Conservation (phyloP, 495 filamentous ascomycete genomes). For the Aspergillus ellipticus region DNA sequence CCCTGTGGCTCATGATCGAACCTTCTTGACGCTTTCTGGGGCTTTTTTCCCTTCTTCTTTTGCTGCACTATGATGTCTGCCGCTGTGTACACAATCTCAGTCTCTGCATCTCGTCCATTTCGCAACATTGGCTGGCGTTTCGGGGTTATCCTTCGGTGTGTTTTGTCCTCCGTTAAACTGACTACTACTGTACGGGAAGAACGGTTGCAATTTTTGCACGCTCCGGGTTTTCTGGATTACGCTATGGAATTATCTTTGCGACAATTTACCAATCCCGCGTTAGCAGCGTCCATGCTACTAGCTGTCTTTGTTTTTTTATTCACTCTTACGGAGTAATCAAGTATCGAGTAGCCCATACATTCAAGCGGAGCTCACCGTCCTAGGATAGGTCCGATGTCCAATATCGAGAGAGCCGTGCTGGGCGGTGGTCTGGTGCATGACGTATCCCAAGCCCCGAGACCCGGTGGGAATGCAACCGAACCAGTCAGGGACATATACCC, state of each 20-base stretch:
- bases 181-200: not conserved
- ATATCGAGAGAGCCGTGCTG: no score
- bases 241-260: no score
- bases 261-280: not conserved
- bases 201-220: not conserved
- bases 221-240: not conserved
- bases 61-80: not conserved
- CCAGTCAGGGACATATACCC: no score
- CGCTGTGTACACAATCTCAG: not conserved
- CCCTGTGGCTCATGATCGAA: not conserved
- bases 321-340: no score
- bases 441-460: no score
- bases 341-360: no score
- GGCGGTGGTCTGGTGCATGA: no score
- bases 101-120: constrained; percentile 5
- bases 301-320: not conserved
- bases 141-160: constrained; percentile 5
- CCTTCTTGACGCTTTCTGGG: not conserved
- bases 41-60: not conserved
- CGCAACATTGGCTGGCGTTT: constrained; percentile 8
- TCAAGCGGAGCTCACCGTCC: no score
- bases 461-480: no score
- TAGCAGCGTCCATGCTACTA: not conserved
- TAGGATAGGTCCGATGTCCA: no score
- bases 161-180: not conserved